Evolutionary conservation across 2,329 filamentous ascomycete species (phyloP), one percentile per base, ranked within the genome.

Genomic region (Aspergillus amoenus): DNA sequence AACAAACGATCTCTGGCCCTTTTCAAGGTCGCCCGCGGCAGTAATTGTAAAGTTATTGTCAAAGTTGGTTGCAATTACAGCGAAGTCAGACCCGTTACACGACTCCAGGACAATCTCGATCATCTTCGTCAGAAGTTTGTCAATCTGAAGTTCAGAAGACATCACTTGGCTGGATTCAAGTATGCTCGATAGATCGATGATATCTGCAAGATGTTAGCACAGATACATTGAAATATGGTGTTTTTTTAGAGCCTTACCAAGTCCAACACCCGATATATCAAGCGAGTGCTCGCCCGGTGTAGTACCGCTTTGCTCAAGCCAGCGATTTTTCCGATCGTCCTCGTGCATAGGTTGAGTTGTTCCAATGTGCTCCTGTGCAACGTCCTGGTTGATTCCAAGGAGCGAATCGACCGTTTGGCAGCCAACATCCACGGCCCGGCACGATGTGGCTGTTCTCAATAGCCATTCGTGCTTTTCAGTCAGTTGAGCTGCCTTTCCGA

Each of bases 151-250:
- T 64, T 88, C 85, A 13, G 84, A 87, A 6, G 85, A 87, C 62
- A 88, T 80, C 5, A 88, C 79, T 67, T 87, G 85, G 53, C 82
- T 86, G 24, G 84, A 86, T 63, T 87, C 84, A 4, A 88, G 76
- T 45, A 88, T 88, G 42, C 82, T 84, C 2, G 82, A 82, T 15
- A 88, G 68, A 67, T 88, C 85, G 54, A 88, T 82, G 66, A 88
- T 86, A 65, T 88, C 85, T 56, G 82, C 37, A 78, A 77, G 3
- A 76, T 72, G 39, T 82, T 80, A 71, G 65, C 52, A n/a, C 5
- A 34, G 12, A 24, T 30, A 15, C 1, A 24, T 50, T 39, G 9
- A 13, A 21, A 15, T 2, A 21, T 12, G 4, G 27, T 9, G 3
- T 6, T 42, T 9, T 2, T 6, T 42, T 15, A 9, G 24, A 18